These are phyloP conservation scores for Nannochloropsis oceanica DNA, from an alignment of 108 stramenopile genomes.

Conservation along the genomic window DNA sequence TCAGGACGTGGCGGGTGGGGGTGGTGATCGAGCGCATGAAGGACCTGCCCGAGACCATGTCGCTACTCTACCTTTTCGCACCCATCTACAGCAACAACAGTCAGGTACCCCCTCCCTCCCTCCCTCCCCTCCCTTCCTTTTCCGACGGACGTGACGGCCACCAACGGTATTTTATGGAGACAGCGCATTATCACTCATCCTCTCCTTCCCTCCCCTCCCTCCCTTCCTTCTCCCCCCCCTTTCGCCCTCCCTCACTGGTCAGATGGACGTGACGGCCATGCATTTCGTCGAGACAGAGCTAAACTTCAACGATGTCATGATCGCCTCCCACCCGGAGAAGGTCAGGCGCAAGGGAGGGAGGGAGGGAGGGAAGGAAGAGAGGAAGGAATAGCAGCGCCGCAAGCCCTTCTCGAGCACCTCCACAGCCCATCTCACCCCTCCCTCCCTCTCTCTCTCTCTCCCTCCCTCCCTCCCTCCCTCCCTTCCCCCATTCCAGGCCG, in stretches of 20 bases:
- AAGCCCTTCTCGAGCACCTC: neutral
- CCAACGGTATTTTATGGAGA: too few relatives aligned
- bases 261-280: neutral
- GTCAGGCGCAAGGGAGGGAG: neutral
- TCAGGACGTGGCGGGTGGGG: neutral
- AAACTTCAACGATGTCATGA: neutral
- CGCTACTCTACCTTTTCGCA: neutral
- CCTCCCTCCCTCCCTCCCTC: neutral
- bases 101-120: neutral
- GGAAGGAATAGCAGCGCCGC: neutral
- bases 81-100: neutral
- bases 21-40: neutral
- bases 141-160: neutral
- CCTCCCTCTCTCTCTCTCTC: neutral
- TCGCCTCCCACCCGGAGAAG: neutral
- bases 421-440: neutral
- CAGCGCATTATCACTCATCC: too few relatives aligned
- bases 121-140: neutral
- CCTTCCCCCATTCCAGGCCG: neutral
- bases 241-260: neutral
- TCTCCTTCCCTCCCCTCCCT: neutral
- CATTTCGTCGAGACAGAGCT: neutral
- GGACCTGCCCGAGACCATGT: neutral
- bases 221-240: neutral
- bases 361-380: neutral